Conservation (phyloP, 257 asterid genomes). For the Perilla frutescens region DNA sequence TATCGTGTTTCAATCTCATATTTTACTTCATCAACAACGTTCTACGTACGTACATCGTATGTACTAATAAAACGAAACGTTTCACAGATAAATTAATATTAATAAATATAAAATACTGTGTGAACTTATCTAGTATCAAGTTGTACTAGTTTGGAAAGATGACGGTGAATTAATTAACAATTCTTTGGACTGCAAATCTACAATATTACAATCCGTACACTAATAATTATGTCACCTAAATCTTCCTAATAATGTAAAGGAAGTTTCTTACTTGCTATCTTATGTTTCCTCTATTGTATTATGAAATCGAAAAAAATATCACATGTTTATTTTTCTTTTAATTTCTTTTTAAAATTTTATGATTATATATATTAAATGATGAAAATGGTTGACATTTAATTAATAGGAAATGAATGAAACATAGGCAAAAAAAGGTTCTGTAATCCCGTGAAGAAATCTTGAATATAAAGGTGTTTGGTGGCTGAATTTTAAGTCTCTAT, state of each 20-base stretch:
- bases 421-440: background rate
- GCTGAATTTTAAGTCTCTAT: slow-evolving; percentile 13
- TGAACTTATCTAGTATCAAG: background rate
- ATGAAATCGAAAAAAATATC: background rate
- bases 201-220: slow-evolving; percentile 5
- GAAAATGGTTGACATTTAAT: background rate
- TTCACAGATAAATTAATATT: too few relatives aligned
- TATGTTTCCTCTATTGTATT: background rate
- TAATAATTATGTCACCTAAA: slow-evolving; percentile 17
- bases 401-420: background rate
- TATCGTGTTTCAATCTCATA: background rate
- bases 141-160: background rate
- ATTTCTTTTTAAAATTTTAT: too few relatives aligned
- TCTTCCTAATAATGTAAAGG: slow-evolving; percentile 24
- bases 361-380: too few relatives aligned
- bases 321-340: background rate
- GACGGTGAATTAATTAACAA: slow-evolving; percentile 38
- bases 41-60: too few relatives aligned
- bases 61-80: too few relatives aligned
- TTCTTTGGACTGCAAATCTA: background rate
- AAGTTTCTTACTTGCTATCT: slow-evolving; percentile 31
- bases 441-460: slow-evolving; percentile 25
- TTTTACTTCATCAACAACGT: background rate
- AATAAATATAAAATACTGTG: background rate
- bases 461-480: slow-evolving; percentile 28